Conservation (phyloP, 2,329 filamentous ascomycete species). For the Talaromyces islandicus region DNA sequence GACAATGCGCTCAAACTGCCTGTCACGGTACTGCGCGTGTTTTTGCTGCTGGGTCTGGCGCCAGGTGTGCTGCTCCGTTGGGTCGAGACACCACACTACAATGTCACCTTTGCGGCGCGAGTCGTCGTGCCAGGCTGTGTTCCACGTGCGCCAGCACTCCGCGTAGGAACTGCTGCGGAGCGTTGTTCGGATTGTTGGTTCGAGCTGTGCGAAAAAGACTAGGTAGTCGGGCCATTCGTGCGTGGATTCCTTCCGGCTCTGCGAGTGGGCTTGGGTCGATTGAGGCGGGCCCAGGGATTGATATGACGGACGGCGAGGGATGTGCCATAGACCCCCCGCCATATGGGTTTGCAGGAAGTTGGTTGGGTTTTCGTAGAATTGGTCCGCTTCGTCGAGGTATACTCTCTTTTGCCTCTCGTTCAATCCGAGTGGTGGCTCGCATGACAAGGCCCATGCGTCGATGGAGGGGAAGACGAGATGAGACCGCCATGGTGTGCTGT, state of each 20-base stretch:
- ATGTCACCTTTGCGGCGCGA: conserved; percentile 56
- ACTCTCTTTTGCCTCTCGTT: conserved; percentile 51
- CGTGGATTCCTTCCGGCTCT: conserved; percentile 1
- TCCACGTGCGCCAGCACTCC: conserved; percentile 56
- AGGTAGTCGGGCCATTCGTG: conserved; percentile 45
- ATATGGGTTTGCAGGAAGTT: conserved; percentile 55
- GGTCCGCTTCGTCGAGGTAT: conserved; percentile 86
- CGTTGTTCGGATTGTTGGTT: conserved; percentile 40
- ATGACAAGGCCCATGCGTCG: conserved; percentile 76
- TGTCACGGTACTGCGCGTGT: conserved; percentile 19
- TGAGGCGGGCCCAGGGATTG: conserved; percentile 3
- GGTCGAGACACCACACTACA: conserved; percentile 52
- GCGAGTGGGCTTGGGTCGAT: neutral
- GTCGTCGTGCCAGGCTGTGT: conserved; percentile 59
- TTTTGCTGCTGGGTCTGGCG: conserved; percentile 21
- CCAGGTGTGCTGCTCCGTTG: conserved; percentile 30
- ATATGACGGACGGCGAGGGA: conserved; percentile 30
- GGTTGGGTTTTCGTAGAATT: conserved; percentile 68
- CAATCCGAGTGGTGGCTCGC: conserved; percentile 77
- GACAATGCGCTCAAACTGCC: conserved; percentile 31
- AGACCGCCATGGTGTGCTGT: conserved; percentile 91
- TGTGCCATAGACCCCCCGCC: conserved; percentile 29
- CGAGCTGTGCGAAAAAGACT: conserved; percentile 53
- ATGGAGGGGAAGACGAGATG: conserved; percentile 72
- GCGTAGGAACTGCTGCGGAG: conserved; percentile 45